Percentiles rank a stretch among this genome's conserved stretches.
Evolutionary conservation across 2,329 filamentous ascomycete genomes (phyloP).

Genomic region (Alternaria postmessia): DNA sequence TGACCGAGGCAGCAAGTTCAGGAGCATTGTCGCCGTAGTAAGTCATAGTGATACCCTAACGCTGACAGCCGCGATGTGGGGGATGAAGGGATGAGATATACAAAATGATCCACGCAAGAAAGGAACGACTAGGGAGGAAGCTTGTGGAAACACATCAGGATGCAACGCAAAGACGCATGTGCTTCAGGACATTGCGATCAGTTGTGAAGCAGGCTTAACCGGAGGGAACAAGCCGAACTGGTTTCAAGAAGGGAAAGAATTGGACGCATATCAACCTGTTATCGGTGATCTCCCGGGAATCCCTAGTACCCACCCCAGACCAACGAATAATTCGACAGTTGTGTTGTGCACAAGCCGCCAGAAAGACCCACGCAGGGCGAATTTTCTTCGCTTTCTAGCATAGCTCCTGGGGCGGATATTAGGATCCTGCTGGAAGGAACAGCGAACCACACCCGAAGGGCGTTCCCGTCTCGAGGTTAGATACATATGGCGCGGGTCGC

Average conservation of each 20-base stretch:
- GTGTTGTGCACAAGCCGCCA: conserved; percentile 2
- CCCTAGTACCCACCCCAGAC: conserved; percentile 6
- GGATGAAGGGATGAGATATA: background rate
- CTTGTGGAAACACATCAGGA: background rate
- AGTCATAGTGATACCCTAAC: conserved; percentile 7
- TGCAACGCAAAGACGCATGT: background rate
- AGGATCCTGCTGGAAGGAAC: conserved; percentile 10
- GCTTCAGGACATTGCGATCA: background rate
- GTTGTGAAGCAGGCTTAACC: background rate
- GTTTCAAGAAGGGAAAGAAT: conserved; percentile 7
- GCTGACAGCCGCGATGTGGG: background rate
- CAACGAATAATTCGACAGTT: conserved; percentile 6
- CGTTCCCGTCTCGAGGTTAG: conserved; percentile 9
- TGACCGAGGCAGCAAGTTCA: conserved; percentile 11
- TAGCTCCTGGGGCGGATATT: conserved; percentile 4
- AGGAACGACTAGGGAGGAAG: background rate
- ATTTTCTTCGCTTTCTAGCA: conserved; percentile 11
- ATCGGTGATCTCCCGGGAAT: conserved; percentile 9
- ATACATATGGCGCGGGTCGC: conserved; percentile 6
- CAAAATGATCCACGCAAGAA: background rate
- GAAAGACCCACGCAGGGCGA: conserved; percentile 9
- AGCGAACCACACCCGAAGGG: conserved; percentile 8
- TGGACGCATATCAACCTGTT: conserved; percentile 6
- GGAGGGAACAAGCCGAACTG: conserved; percentile 1
- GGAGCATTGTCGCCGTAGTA: conserved; percentile 16